A percentile compares a stretch with the other conserved stretches of the same genome.
Evolutionary conservation across 2,329 filamentous ascomycete species (phyloP).

Genomic region (Furcasterigmium sp.): DNA sequence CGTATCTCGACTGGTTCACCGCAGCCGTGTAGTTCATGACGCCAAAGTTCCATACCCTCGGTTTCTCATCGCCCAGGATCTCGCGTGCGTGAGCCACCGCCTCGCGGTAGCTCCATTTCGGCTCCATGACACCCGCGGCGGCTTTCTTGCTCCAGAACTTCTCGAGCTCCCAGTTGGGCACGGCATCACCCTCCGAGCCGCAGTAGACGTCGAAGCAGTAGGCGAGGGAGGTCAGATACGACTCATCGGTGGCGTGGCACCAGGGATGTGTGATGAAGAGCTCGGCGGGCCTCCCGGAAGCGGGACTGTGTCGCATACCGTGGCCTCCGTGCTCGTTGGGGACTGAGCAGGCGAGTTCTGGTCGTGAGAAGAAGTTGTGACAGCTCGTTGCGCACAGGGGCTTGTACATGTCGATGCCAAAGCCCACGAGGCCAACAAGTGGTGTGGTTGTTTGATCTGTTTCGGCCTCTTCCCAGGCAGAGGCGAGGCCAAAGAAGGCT

Average conservation of each 20-base stretch:
- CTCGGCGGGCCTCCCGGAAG: too few species aligned
- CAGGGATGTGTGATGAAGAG: slow-evolving; percentile 12
- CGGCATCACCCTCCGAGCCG: background rate
- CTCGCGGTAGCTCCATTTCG: background rate
- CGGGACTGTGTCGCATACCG: background rate
- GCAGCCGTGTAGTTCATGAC: too few species aligned
- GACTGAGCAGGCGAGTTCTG: slow-evolving; percentile 16
- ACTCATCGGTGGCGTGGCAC: slow-evolving; percentile 19
- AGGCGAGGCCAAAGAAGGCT: too few species aligned
- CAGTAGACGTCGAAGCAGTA: slow-evolving; percentile 21
- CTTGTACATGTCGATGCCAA: slow-evolving; percentile 8
- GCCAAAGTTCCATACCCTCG: too few species aligned
- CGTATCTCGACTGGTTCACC: too few species aligned
- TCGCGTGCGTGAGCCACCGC: background rate
- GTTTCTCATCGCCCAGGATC: slow-evolving; percentile 22
- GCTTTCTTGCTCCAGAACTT: slow-evolving; percentile 3
- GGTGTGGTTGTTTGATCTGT: background rate
- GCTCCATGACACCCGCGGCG: background rate
- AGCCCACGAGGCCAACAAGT: slow-evolving; percentile 10
- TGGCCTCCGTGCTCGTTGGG: slow-evolving; percentile 6
- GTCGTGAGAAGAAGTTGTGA: slow-evolving; percentile 13
- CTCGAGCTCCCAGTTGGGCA: slow-evolving; percentile 7
- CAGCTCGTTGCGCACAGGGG: slow-evolving; percentile 23
- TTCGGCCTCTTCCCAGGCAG: too few species aligned
- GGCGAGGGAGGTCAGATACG: slow-evolving; percentile 17